These are phyloP conservation scores for Paralagenidium karlingii DNA, from an alignment of 352 stramenopile genomes.

Conservation along the genomic window DNA sequence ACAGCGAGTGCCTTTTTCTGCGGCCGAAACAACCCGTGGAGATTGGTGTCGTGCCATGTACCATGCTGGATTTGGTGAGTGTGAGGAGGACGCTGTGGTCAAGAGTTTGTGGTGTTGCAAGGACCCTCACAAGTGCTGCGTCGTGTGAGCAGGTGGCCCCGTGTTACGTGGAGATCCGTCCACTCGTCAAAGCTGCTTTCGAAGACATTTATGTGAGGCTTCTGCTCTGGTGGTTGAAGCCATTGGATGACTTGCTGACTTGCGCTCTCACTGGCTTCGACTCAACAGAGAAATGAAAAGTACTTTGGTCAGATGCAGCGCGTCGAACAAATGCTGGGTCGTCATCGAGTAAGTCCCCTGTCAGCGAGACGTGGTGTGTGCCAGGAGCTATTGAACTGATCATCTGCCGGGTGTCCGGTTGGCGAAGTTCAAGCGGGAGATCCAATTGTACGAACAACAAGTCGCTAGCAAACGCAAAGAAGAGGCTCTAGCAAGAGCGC, in stretches of 20 bases:
- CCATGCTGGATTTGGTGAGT: no score
- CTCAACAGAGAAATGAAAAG: slow-evolving; percentile 34
- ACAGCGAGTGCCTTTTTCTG: slow-evolving; percentile 33
- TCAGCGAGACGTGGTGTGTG: no score
- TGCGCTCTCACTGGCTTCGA: not conserved
- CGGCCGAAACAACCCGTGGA: slow-evolving; percentile 71
- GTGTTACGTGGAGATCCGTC: slow-evolving; percentile 53
- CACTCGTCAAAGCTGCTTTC: slow-evolving; percentile 42
- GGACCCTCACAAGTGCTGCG: no score
- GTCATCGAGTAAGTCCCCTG: no score
- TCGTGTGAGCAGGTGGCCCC: slow-evolving; percentile 29
- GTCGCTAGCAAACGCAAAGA: slow-evolving; percentile 22
- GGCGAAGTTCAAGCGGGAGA: no score
- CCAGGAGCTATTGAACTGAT: no score
- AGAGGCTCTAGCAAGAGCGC: slow-evolving; percentile 11
- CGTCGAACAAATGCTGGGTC: no score
- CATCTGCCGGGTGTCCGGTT: no score
- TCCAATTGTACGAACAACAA: slow-evolving; percentile 42
- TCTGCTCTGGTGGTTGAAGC: not conserved
- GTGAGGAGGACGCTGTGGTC: no score
- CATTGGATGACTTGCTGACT: not conserved
- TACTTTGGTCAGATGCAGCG: slow-evolving; percentile 42
- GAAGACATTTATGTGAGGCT: slow-evolving; percentile 26
- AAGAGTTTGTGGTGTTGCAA: no score
- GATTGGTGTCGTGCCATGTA: slow-evolving; percentile 57